Conservation (phyloP, 2,329 filamentous ascomycete species). For the Colletotrichum graminicola region DNA sequence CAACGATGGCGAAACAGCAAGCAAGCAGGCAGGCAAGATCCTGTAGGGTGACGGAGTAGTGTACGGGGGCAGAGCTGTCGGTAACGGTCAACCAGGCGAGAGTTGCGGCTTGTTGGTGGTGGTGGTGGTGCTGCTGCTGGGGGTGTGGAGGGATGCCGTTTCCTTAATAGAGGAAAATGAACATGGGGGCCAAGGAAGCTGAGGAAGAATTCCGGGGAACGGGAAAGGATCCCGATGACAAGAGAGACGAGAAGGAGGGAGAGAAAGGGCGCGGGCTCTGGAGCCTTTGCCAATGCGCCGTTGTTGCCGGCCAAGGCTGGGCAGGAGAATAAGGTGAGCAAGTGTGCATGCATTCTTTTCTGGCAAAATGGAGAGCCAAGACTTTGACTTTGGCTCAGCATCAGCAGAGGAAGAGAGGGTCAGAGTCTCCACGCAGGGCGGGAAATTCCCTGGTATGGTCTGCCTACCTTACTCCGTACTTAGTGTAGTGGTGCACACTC, state of each 20-base stretch:
- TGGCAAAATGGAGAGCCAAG: constrained; percentile 37
- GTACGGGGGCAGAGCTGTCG: not conserved
- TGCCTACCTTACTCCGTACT: too few relatives aligned
- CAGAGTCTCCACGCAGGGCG: constrained; percentile 3
- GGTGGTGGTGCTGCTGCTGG: not conserved
- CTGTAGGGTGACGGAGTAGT: constrained; percentile 2
- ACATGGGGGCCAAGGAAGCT: constrained; percentile 7
- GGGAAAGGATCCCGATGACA: not conserved
- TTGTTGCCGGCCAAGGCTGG: constrained; percentile 41
- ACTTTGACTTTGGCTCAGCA: constrained; percentile 10
- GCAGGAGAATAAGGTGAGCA: constrained; percentile 27
- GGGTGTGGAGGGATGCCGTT: constrained; percentile 14
- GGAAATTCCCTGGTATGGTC: not conserved
- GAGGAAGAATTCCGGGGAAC: constrained; percentile 13
- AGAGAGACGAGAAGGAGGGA: constrained; percentile 9
- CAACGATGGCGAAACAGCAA: constrained; percentile 2
- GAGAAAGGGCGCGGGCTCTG: constrained; percentile 13
- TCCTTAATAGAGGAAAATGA: constrained; percentile 21
- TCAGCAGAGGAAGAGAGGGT: constrained; percentile 6
- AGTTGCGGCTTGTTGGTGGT: not conserved
- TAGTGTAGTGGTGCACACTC: not conserved
- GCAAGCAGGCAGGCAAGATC: too few relatives aligned
- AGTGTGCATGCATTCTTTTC: constrained; percentile 33
- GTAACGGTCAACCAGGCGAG: constrained; percentile 1
- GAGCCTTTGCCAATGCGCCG: constrained; percentile 35